These are phyloP conservation scores for Fusarium domesticum DNA, from an alignment of 2,329 filamentous ascomycete species.

Conservation along the genomic window DNA sequence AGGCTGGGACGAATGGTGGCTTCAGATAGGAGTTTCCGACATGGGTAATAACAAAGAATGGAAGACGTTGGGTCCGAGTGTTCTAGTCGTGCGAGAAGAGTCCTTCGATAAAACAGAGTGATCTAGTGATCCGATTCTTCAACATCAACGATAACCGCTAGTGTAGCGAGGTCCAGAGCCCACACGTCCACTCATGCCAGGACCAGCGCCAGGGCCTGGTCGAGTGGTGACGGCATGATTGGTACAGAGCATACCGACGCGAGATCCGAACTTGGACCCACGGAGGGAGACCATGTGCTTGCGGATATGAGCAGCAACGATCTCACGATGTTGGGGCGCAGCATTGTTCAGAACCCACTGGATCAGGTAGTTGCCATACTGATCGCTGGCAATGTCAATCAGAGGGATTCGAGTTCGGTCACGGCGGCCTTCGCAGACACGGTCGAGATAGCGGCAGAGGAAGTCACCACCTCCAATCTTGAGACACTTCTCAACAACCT, in stretches of 20 bases:
- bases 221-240: conserved; percentile 88
- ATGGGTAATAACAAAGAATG: conserved; percentile 26
- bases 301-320: conserved; percentile 89
- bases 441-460: conserved; percentile 84
- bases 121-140: not conserved
- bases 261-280: conserved; percentile 96
- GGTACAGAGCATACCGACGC: conserved; percentile 97
- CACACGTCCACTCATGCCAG: conserved; percentile 57
- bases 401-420: conserved; percentile 94
- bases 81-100: not conserved
- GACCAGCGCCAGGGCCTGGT: conserved; percentile 76
- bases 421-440: conserved; percentile 85
- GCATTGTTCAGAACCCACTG: conserved; percentile 95
- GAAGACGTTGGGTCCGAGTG: conserved; percentile 15
- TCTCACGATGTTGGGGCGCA: conserved; percentile 81
- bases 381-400: conserved; percentile 97
- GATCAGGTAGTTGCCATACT: conserved; percentile 97
- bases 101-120: not conserved
- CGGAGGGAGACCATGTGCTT: conserved; percentile 99
- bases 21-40: conserved; percentile 29
- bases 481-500: conserved; percentile 97
- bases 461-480: conserved; percentile 94
- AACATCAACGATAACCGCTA: conserved; percentile 52
- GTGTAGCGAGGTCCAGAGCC: conserved; percentile 58
- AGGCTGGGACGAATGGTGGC: conserved; percentile 32